These are phyloP conservation scores for Septoria petroselini DNA, from an alignment of 2,329 filamentous ascomycete species.

Conservation along the genomic window DNA sequence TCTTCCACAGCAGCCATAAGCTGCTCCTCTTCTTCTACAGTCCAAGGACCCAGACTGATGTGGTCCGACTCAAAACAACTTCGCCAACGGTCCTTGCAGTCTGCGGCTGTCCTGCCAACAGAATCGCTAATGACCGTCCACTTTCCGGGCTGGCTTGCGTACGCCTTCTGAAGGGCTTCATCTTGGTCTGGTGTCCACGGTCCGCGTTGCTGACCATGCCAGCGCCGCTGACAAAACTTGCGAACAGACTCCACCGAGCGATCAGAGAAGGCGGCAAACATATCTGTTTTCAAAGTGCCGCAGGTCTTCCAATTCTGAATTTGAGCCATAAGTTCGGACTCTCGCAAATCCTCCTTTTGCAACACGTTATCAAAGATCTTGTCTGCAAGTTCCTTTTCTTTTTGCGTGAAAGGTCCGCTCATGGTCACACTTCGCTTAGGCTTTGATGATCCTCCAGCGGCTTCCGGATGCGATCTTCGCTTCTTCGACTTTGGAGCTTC, in stretches of 20 bases:
- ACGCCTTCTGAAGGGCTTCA: slow-evolving; percentile 49
- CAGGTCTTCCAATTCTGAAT: slow-evolving; percentile 35
- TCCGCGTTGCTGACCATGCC: slow-evolving; percentile 61
- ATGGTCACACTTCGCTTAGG: slow-evolving; percentile 7
- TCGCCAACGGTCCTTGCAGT: slow-evolving; percentile 67
- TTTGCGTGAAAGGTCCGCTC: slow-evolving; percentile 19
- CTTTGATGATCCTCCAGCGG: neutral
- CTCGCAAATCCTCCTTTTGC: slow-evolving; percentile 18
- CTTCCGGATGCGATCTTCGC: slow-evolving; percentile 1
- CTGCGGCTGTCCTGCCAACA: slow-evolving; percentile 62
- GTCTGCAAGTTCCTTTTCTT: slow-evolving; percentile 32
- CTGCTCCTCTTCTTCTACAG: slow-evolving; percentile 55
- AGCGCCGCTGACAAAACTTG: slow-evolving; percentile 57
- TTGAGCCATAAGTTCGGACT: slow-evolving; percentile 24
- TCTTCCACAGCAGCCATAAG: slow-evolving; percentile 55
- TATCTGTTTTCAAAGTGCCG: slow-evolving; percentile 31
- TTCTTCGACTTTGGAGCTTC: slow-evolving; percentile 4
- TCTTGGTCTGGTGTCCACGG: slow-evolving; percentile 61
- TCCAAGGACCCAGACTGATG: slow-evolving; percentile 57
- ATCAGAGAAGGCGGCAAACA: slow-evolving; percentile 34
- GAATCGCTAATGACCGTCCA: slow-evolving; percentile 62
- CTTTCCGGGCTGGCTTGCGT: slow-evolving; percentile 51
- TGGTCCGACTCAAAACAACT: slow-evolving; percentile 62
- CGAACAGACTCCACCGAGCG: slow-evolving; percentile 39
- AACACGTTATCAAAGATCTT: slow-evolving; percentile 28